Base-by-base conservation (phyloP, 2,329 filamentous ascomycete genomes). In the Cryphonectria parasitica region DNA sequence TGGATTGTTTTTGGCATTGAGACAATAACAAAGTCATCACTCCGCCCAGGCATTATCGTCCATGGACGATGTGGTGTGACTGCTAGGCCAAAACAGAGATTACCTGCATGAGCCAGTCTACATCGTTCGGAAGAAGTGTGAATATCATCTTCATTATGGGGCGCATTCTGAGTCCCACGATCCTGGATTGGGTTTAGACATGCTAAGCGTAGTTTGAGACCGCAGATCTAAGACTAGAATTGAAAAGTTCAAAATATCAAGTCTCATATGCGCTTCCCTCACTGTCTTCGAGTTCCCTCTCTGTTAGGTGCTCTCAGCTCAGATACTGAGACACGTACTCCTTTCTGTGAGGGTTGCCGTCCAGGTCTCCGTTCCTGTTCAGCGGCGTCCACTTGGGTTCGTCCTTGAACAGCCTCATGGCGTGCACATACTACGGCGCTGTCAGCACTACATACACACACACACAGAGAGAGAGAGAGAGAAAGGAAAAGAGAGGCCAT, bases 371-470 rank as follows among this genome's bases (percentile, higher is more conserved):
- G 8, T 88, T 89, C 69, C 96, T 89, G 83, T 97, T 97, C 75
- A 99, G 82, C 19, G 96, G 92, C 49, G 94, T 98, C 96, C 96
- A 99, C 83, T 98, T 98, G 45, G 96, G 96, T 82, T 98, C 95
- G 74, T 98, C 96, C 84, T 98, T 95, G 88, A 98, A 99, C 66
- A 99, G 86, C 70, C 96, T 89, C 93, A 98, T 95, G 19, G 96
- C 96, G 79, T 97, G 93, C 75, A 97, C 93, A 78, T 95, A 98
- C 95, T 98, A 75, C 64, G 67, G 8, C 2, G 4, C 36, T 43
- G 62, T 34, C 39, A 64, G 69, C 66, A n/a, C 22, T 11, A 39
- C 10, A 11, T 39, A 22, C 68, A 74, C 64, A n/a, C 25, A 43
- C 52, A 34, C 28, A 58, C 45, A 15, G 63, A 15, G 25, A 17